Evolutionary conservation across 2,329 filamentous ascomycete species (phyloP).

Genomic region (Boeremia lycopersici): DNA sequence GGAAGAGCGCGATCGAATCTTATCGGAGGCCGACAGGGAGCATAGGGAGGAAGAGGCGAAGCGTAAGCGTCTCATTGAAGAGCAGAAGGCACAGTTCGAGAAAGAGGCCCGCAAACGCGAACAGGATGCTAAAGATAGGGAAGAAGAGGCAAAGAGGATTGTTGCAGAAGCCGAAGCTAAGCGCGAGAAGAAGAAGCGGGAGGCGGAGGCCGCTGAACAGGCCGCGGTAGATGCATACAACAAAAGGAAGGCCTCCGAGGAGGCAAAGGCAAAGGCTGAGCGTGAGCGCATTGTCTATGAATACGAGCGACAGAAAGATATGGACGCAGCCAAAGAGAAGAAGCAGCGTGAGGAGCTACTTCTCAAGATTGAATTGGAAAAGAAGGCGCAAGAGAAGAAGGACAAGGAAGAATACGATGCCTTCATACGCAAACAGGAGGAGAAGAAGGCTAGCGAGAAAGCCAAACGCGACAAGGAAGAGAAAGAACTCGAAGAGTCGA

Average conservation of each 20-base stretch:
- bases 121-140: conserved; percentile 12
- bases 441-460: conserved; percentile 50
- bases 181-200: conserved; percentile 30
- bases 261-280: conserved; percentile 36
- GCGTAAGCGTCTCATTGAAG: conserved; percentile 38
- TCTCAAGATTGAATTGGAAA: conserved; percentile 49
- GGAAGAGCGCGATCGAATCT: conserved; percentile 21
- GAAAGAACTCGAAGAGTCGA: conserved; percentile 51
- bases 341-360: conserved; percentile 46
- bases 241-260: conserved; percentile 42
- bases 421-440: conserved; percentile 49
- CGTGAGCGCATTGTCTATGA: conserved; percentile 44
- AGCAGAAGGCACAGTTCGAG: conserved; percentile 40
- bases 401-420: conserved; percentile 52
- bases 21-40: conserved; percentile 18
- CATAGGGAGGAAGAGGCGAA: conserved; percentile 28
- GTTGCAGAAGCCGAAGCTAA: conserved; percentile 33
- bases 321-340: conserved; percentile 46
- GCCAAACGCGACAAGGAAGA: conserved; percentile 48
- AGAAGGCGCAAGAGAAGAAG: conserved; percentile 49
- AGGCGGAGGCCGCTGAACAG: conserved; percentile 40
- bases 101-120: conserved; percentile 36
- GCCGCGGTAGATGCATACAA: conserved; percentile 44
- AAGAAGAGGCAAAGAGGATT: conserved; percentile 28
- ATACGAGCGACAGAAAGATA: conserved; percentile 44